Evolutionary conservation across 2,329 filamentous ascomycete genomes (phyloP).

Genomic region (Westerdykella sp.): DNA sequence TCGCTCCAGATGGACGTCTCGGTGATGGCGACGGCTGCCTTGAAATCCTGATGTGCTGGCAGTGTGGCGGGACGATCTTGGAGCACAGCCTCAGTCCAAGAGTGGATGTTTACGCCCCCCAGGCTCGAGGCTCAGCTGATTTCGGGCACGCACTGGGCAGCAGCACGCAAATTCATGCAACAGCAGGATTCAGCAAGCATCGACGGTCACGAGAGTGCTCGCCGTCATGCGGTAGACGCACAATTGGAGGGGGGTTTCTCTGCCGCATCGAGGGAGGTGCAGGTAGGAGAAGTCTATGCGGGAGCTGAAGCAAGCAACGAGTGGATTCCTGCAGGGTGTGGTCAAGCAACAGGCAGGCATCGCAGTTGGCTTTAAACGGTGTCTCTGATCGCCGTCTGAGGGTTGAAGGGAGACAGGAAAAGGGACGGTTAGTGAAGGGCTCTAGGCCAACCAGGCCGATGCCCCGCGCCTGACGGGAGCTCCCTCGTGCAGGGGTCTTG

Average conservation of each 20-base stretch:
- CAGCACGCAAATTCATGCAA: slow-evolving; percentile 1
- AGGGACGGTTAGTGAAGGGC: slow-evolving; percentile 15
- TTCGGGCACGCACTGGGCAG: background rate
- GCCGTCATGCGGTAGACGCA: background rate
- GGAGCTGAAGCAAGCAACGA: slow-evolving; percentile 6
- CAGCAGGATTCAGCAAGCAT: background rate
- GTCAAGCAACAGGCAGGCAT: background rate
- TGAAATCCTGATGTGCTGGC: slow-evolving; percentile 33
- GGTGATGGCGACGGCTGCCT: slow-evolving; percentile 9
- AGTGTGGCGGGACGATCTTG: slow-evolving; percentile 23
- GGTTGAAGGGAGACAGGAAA: slow-evolving; percentile 9
- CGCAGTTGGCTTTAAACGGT: background rate
- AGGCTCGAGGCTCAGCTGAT: slow-evolving; percentile 27
- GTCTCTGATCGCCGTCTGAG: too few relatives aligned
- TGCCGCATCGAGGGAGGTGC: too few relatives aligned
- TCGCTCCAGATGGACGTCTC: background rate
- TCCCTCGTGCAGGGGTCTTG: slow-evolving; percentile 22
- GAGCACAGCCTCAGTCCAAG: slow-evolving; percentile 25
- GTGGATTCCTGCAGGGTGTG: slow-evolving; percentile 7
- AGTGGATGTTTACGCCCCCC: slow-evolving; percentile 20
- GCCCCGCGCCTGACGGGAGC: slow-evolving; percentile 13
- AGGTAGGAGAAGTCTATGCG: slow-evolving; percentile 18
- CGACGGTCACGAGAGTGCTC: background rate
- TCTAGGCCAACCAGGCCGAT: slow-evolving; percentile 17
- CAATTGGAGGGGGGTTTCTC: background rate